Evolutionary conservation across 192 early-diverging fungal genomes (phyloP).

Genomic region (Gigaspora rosea): DNA sequence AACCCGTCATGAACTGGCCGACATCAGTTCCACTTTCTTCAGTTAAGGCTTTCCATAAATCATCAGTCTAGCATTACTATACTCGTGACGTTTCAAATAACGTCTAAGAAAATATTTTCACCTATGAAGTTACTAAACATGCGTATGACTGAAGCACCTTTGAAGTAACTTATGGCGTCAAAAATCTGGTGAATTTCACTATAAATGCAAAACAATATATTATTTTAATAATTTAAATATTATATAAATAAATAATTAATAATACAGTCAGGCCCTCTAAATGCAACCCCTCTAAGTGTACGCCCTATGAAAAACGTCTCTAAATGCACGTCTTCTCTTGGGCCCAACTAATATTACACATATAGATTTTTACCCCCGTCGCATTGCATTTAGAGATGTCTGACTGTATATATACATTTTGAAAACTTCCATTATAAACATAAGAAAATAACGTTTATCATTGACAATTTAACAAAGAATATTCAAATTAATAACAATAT

Average conservation of each 20-base stretch:
- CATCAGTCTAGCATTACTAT: constrained; percentile 83
- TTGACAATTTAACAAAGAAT: not conserved
- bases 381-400: too few relatives aligned
- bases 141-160: constrained; percentile 92
- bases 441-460: not conserved
- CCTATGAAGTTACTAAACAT: constrained; percentile 84
- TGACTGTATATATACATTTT: too few relatives aligned
- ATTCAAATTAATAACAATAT: not conserved
- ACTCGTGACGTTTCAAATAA: constrained; percentile 84
- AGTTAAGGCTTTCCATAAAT: constrained; percentile 84
- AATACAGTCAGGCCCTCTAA: too few relatives aligned
- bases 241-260: not conserved
- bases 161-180: constrained; percentile 88
- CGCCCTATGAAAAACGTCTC: too few relatives aligned
- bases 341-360: too few relatives aligned
- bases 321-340: too few relatives aligned
- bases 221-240: not conserved
- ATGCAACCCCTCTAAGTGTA: too few relatives aligned
- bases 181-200: constrained; percentile 94
- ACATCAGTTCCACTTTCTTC: constrained; percentile 83
- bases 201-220: not conserved
- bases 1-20: constrained; percentile 78
- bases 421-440: constrained; percentile 77
- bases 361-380: too few relatives aligned
- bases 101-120: constrained; percentile 67